Evolutionary conservation across 2,329 filamentous ascomycete genomes (phyloP).

Genomic region (Scedosporium dehoogii): DNA sequence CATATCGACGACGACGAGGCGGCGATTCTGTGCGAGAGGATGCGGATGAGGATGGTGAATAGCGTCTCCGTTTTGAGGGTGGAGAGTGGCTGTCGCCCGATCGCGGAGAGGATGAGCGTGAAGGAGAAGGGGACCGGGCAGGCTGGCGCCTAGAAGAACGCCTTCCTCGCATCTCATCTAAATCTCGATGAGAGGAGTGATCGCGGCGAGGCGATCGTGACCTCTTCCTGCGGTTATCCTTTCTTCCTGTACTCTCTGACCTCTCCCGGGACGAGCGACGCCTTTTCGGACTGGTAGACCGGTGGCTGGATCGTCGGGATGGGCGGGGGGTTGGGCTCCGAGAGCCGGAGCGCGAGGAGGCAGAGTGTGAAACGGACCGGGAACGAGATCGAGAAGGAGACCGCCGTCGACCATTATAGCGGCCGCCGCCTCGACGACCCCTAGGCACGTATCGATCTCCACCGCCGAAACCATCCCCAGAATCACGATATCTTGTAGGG

Average conservation of each 20-base stretch:
- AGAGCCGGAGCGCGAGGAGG: conserved; percentile 13
- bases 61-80: conserved; percentile 6
- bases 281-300: background rate
- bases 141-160: conserved; percentile 23
- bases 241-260: conserved; percentile 37
- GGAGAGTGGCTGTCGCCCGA: conserved; percentile 7
- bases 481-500: conserved; percentile 27
- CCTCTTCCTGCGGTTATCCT: conserved; percentile 31
- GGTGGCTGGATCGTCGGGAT: background rate
- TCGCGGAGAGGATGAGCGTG: conserved; percentile 12
- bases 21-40: conserved; percentile 6
- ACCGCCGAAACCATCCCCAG: conserved; percentile 33
- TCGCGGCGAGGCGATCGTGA: conserved; percentile 20
- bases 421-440: conserved; percentile 28
- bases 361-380: conserved; percentile 22
- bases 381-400: conserved; percentile 28
- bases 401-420: conserved; percentile 30
- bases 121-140: conserved; percentile 15
- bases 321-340: conserved; percentile 25
- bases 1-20: conserved; percentile 6
- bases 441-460: conserved; percentile 36
- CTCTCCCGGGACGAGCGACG: conserved; percentile 29
- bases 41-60: conserved; percentile 7
- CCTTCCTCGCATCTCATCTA: conserved; percentile 28
- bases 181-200: conserved; percentile 21